These are phyloP conservation scores for Hyaloscypha hepaticicola DNA, from an alignment of 495 filamentous ascomycete genomes.

Conservation along the genomic window DNA sequence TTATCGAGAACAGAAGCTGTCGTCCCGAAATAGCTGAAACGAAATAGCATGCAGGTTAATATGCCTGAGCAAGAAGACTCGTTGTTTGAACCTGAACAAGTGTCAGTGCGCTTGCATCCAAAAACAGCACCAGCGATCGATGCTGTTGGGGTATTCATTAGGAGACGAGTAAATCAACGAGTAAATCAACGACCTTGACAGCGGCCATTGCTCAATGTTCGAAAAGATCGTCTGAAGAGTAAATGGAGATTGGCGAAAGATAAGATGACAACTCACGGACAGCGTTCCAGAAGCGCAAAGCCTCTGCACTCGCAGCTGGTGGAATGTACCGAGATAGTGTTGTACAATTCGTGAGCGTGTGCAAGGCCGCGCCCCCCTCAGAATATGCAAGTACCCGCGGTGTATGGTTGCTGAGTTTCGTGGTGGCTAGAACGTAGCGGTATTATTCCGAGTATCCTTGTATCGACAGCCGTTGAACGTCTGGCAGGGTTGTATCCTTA, in stretches of 20 bases:
- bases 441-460: constrained; percentile 21
- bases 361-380: constrained; percentile 1
- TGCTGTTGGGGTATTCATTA: constrained; percentile 5
- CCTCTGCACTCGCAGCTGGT: not conserved
- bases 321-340: not conserved
- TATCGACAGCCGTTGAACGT: constrained; percentile 16
- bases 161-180: constrained; percentile 10
- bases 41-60: constrained; percentile 27
- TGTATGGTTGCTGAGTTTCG: constrained; percentile 7
- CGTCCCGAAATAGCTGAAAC: constrained; percentile 24
- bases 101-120: constrained; percentile 25
- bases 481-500: constrained; percentile 14
- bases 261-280: constrained; percentile 16
- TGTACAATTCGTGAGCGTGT: not conserved
- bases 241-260: constrained; percentile 6
- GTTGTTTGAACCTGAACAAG: constrained; percentile 16
- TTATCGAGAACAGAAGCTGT: constrained; percentile 11
- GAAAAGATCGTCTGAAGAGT: not conserved
- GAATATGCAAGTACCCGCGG: constrained; percentile 12
- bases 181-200: not conserved
- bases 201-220: not conserved
- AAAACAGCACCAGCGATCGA: constrained; percentile 15
- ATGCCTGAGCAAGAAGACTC: constrained; percentile 27
- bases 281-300: constrained; percentile 1
- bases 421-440: constrained; percentile 18